Percentiles rank a stretch among this genome's conserved stretches.
Conservation (phyloP, 2,329 filamentous ascomycete genomes). For the Chaetomium strumarium region DNA sequence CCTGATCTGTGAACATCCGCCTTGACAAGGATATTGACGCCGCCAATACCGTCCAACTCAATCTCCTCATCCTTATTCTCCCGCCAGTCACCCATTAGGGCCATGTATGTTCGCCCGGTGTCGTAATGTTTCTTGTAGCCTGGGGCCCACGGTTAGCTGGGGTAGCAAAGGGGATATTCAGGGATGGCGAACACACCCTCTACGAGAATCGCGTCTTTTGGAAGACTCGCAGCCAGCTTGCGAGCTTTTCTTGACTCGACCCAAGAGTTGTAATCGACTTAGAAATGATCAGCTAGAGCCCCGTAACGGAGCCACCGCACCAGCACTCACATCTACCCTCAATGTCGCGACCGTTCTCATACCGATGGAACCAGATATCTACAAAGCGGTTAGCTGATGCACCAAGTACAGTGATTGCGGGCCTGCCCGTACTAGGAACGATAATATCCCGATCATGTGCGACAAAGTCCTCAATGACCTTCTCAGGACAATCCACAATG, state of each 20-base stretch:
- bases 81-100: constrained; percentile 84
- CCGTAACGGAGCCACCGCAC: background rate
- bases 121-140: constrained; percentile 92
- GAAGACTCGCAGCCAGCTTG: constrained; percentile 64
- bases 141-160: constrained; percentile 29
- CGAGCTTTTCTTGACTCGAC: constrained; percentile 83
- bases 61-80: constrained; percentile 90
- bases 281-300: constrained; percentile 21
- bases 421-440: constrained; percentile 71
- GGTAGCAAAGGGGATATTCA: background rate
- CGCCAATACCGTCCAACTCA: constrained; percentile 89
- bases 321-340: constrained; percentile 78
- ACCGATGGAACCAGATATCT: constrained; percentile 98
- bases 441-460: constrained; percentile 89
- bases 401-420: background rate
- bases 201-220: constrained; percentile 77
- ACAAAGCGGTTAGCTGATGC: constrained; percentile 26
- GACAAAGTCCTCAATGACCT: constrained; percentile 91
- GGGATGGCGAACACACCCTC: constrained; percentile 59
- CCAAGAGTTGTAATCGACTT: constrained; percentile 99
- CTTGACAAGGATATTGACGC: constrained; percentile 96
- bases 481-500: constrained; percentile 81
- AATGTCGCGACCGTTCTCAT: constrained; percentile 73
- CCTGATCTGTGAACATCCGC: constrained; percentile 94
- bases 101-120: constrained; percentile 86